Evolutionary conservation across 495 filamentous ascomycete species (phyloP).

Genomic region (Chaetomium cochliodes): DNA sequence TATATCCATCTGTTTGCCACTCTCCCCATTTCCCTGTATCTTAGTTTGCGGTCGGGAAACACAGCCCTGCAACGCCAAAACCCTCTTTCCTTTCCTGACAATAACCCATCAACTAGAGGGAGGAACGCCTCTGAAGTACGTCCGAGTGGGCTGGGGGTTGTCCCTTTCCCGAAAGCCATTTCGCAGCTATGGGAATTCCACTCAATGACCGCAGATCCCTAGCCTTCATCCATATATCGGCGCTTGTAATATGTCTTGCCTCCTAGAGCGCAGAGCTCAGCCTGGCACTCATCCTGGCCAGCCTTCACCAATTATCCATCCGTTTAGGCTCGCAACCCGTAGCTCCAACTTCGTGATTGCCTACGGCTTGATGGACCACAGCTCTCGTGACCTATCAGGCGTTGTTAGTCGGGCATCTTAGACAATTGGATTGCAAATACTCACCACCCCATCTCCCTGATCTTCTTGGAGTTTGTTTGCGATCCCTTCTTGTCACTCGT

Average conservation of each 20-base stretch:
- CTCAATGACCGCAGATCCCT: not conserved
- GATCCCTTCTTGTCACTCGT: constrained; percentile 50
- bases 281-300: not conserved
- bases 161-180: not conserved
- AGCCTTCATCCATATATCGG: not conserved
- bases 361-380: constrained; percentile 50
- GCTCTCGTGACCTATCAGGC: constrained; percentile 36
- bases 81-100: not conserved
- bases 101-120: not conserved
- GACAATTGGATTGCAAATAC: constrained; percentile 31
- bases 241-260: not conserved
- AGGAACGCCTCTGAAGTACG: not conserved
- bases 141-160: not conserved
- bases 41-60: not conserved
- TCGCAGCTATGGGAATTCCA: not conserved
- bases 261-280: not conserved
- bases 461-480: constrained; percentile 51
- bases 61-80: not conserved
- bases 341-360: no score
- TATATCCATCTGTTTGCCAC: not conserved
- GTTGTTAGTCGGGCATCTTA: constrained; percentile 1
- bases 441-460: constrained; percentile 54
- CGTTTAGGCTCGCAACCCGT: not conserved
- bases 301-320: not conserved
- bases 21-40: not conserved